A percentile compares a stretch with the other conserved stretches of the same genome.
Conservation (phyloP, 768 basidiomycete genomes). For the Termitomyces sp. region DNA sequence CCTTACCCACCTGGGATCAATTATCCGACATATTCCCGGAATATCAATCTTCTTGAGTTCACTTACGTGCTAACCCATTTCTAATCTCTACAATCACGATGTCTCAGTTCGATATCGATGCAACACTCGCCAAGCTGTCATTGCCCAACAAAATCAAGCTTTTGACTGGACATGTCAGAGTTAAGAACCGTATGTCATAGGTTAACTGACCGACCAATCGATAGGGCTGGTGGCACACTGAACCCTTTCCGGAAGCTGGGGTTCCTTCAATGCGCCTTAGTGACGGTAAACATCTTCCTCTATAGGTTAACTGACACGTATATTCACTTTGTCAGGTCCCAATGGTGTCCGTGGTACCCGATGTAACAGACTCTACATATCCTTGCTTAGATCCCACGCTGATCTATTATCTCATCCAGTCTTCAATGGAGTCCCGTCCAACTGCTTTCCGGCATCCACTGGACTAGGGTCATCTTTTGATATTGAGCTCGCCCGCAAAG, state of each 20-base stretch:
- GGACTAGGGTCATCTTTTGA: slow-evolving; percentile 56
- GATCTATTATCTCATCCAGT: slow-evolving; percentile 27
- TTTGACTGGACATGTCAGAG: slow-evolving; percentile 32
- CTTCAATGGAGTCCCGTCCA: slow-evolving; percentile 52
- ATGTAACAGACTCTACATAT: slow-evolving; percentile 28
- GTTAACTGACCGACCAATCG: neutral
- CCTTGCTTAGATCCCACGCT: slow-evolving; percentile 29
- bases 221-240: slow-evolving; percentile 46
- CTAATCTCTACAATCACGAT: slow-evolving; percentile 10
- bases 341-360: slow-evolving; percentile 45
- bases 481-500: slow-evolving; percentile 36
- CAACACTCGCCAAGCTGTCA: slow-evolving; percentile 30
- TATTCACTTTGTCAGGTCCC: slow-evolving; percentile 27
- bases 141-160: slow-evolving; percentile 40
- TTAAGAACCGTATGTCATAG: neutral
- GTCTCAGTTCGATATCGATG: slow-evolving; percentile 31
- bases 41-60: slow-evolving; percentile 7
- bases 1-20: neutral
- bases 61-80: neutral
- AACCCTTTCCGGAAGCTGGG: slow-evolving; percentile 33
- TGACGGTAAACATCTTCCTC: slow-evolving; percentile 30
- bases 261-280: slow-evolving; percentile 40
- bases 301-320: neutral
- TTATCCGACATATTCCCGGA: slow-evolving; percentile 20
- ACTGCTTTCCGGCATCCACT: slow-evolving; percentile 54